Evolutionary conservation across 2,329 filamentous ascomycete species (phyloP).

Genomic region (Epichloe scottii): DNA sequence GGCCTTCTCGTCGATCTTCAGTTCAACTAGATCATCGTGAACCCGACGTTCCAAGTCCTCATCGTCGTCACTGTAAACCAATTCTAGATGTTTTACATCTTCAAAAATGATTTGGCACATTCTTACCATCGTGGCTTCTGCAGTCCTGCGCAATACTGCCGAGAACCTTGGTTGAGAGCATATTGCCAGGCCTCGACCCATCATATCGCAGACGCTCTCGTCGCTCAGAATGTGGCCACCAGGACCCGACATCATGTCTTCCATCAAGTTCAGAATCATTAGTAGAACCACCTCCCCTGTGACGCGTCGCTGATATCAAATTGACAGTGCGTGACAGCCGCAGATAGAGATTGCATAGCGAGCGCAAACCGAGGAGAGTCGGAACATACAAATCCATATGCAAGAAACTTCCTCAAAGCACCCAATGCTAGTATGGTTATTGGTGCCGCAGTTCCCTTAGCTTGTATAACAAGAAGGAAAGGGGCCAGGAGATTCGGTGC

Average conservation of each 20-base stretch:
- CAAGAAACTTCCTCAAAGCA: slow-evolving; percentile 90
- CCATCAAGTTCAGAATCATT: slow-evolving; percentile 93
- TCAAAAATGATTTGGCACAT: slow-evolving; percentile 99
- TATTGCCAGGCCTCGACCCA: slow-evolving; percentile 94
- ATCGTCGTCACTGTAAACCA: slow-evolving; percentile 56
- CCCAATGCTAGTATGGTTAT: slow-evolving; percentile 92
- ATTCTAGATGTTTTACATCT: slow-evolving; percentile 74
- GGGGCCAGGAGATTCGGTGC: slow-evolving; percentile 81
- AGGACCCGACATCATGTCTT: slow-evolving; percentile 90
- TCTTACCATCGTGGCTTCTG: slow-evolving; percentile 93
- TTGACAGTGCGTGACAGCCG: slow-evolving; percentile 91
- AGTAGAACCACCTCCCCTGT: slow-evolving; percentile 92
- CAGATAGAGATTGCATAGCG: slow-evolving; percentile 88
- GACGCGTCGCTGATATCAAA: slow-evolving; percentile 94
- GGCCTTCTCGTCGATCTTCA: slow-evolving; percentile 64
- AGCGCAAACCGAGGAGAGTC: slow-evolving; percentile 77
- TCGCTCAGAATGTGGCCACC: slow-evolving; percentile 91
- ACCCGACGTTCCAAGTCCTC: slow-evolving; percentile 54
- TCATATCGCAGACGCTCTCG: slow-evolving; percentile 98
- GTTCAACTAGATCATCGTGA: slow-evolving; percentile 55
- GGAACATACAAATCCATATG: slow-evolving; percentile 80
- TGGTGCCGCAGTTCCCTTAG: slow-evolving; percentile 87
- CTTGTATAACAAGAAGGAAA: slow-evolving; percentile 92
- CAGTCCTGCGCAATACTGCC: slow-evolving; percentile 77
- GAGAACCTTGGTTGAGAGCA: slow-evolving; percentile 90